Conservation (phyloP, 768 basidiomycete genomes). For the Cystofilobasidium bisporidii region DNA sequence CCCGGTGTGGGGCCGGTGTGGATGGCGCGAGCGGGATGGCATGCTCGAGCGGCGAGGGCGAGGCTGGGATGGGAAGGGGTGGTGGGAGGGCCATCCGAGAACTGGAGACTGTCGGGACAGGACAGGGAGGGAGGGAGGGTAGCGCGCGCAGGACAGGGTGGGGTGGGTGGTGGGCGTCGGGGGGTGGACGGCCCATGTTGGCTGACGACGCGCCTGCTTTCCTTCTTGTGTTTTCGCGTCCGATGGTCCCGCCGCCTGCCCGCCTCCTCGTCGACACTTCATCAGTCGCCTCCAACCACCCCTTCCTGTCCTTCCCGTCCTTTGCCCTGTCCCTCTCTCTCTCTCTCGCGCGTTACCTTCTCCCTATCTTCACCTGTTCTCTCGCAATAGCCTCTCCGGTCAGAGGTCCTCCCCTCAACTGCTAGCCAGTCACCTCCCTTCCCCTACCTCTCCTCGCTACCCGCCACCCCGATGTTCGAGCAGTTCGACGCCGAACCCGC, state of each 20-base stretch:
- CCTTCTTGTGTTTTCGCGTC: background rate
- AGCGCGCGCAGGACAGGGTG: background rate
- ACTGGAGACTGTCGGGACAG: background rate
- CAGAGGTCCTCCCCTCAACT: background rate
- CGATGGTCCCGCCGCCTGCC: background rate
- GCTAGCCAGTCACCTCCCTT: background rate
- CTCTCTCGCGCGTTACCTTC: background rate
- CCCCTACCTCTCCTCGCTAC: background rate
- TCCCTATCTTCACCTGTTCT: background rate
- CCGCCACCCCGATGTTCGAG: background rate
- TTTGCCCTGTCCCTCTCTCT: background rate
- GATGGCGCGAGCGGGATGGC: conserved; percentile 11
- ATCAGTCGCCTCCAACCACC: background rate
- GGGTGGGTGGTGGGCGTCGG: background rate
- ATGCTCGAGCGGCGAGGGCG: background rate
- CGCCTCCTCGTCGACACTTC: no score
- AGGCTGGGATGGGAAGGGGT: conserved; percentile 10
- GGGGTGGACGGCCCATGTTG: background rate
- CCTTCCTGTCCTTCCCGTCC: background rate
- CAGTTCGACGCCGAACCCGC: conserved; percentile 1
- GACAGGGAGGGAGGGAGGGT: background rate
- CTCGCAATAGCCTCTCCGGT: background rate
- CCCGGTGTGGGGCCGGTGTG: conserved; percentile 8
- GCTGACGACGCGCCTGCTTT: background rate
- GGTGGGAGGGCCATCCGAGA: conserved; percentile 1